These are phyloP conservation scores for Heliocybe sulcata DNA, from an alignment of 1,284 basidiomycete genomes.

Conservation along the genomic window DNA sequence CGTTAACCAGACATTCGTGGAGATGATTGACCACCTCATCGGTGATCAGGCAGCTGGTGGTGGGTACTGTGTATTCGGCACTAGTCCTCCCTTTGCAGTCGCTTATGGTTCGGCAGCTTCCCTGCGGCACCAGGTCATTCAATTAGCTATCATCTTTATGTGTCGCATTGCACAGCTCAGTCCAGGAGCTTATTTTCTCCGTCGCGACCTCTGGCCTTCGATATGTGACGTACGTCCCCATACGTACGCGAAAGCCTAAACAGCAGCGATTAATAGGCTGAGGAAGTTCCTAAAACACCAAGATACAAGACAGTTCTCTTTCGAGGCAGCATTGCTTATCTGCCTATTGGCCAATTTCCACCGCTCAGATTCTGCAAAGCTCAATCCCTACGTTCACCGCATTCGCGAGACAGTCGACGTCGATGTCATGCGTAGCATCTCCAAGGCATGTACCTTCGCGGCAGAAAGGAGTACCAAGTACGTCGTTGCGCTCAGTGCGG, in stretches of 20 bases:
- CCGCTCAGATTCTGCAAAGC: conserved; percentile 56
- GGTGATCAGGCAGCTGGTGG: conserved; percentile 36
- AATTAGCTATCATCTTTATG: conserved; percentile 47
- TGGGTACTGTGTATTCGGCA: too few relatives aligned
- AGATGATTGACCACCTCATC: conserved; percentile 36
- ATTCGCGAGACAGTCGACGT: conserved; percentile 40
- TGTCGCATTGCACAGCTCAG: conserved; percentile 55
- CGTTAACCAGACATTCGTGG: too few relatives aligned
- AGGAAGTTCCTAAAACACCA: conserved; percentile 44
- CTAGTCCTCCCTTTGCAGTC: too few relatives aligned
- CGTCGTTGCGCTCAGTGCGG: conserved; percentile 9
- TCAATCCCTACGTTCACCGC: conserved; percentile 54
- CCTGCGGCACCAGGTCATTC: conserved; percentile 46
- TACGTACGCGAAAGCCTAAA: background rate
- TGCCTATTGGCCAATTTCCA: conserved; percentile 59
- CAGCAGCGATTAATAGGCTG: background rate
- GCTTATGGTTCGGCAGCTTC: too few relatives aligned
- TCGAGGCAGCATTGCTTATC: conserved; percentile 51
- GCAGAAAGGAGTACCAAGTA: conserved; percentile 45
- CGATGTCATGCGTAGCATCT: conserved; percentile 45
- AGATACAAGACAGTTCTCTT: conserved; percentile 45
- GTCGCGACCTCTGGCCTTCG: conserved; percentile 48
- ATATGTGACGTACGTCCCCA: conserved; percentile 34
- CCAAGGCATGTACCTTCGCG: conserved; percentile 47
- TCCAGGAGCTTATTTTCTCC: conserved; percentile 61